Conservation (phyloP, 202 grass and related monocot species). For the Panicum virgatum region DNA sequence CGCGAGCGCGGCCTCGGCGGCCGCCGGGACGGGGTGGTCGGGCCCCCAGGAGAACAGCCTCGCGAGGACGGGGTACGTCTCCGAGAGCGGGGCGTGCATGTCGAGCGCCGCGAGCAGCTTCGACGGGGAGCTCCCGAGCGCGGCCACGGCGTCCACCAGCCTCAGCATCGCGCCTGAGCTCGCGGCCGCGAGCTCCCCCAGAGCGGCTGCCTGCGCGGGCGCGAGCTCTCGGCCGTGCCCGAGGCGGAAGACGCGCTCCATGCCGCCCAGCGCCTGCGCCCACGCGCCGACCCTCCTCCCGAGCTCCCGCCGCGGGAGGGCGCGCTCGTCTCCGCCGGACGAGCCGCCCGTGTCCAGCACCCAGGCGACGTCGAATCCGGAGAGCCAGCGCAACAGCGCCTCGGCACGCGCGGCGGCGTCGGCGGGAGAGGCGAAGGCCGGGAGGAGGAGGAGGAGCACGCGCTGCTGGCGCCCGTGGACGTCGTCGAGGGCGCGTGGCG, state of each 20-base stretch:
- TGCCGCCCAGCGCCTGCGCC: conserved; percentile 13
- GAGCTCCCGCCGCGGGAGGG: conserved; percentile 28
- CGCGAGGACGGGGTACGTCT: conserved; percentile 32
- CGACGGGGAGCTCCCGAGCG: conserved; percentile 34
- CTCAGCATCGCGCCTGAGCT: conserved; percentile 32
- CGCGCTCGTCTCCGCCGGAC: not conserved
- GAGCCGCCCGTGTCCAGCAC: conserved; percentile 21
- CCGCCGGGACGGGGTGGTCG: conserved; percentile 14
- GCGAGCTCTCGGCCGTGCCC: not conserved
- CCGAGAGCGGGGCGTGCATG: conserved; percentile 29
- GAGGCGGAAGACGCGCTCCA: conserved; percentile 37
- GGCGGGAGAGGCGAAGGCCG: conserved; percentile 20
- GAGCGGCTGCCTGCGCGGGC: conserved; percentile 1
- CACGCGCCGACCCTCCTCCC: conserved; percentile 20
- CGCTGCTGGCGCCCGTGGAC: conserved; percentile 28
- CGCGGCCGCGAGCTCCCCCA: conserved; percentile 19
- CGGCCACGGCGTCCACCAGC: not conserved
- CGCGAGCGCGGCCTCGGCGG: conserved; percentile 18
- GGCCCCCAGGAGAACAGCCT: conserved; percentile 33
- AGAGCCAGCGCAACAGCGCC: conserved; percentile 30
- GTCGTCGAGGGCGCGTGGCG: conserved; percentile 11
- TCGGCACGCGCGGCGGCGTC: too few species aligned
- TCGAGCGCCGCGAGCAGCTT: conserved; percentile 44
- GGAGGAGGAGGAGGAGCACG: conserved; percentile 27
- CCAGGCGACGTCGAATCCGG: conserved; percentile 38